These are phyloP conservation scores for Skeletonema potamos DNA, from an alignment of 108 stramenopile species.

Conservation along the genomic window DNA sequence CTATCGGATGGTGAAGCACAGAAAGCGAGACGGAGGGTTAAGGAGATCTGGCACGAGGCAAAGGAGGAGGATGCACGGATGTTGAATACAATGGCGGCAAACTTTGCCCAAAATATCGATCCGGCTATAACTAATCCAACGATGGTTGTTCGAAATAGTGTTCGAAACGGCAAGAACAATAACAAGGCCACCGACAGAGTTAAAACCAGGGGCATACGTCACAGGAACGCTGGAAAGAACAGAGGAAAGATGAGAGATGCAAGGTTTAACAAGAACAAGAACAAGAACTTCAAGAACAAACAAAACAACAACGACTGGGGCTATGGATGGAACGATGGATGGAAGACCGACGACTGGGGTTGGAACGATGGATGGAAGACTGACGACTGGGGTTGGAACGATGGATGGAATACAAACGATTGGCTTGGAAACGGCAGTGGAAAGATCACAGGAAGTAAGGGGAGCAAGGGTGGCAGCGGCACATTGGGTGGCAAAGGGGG, in stretches of 20 bases:
- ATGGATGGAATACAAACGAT: neutral
- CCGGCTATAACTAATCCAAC: neutral
- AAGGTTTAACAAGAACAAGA: neutral
- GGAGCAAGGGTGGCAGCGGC: too few relatives aligned
- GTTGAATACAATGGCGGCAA: neutral
- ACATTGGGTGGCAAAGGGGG: neutral
- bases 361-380: neutral
- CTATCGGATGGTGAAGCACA: neutral
- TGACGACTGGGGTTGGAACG: neutral
- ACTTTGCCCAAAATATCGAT: neutral
- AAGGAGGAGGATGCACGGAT: neutral
- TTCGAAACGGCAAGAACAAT: neutral
- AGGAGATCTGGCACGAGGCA: neutral
- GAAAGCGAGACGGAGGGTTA: neutral
- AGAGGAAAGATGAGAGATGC: neutral
- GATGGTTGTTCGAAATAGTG: neutral
- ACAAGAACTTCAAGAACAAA: neutral
- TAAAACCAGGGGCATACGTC: neutral
- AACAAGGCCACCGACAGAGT: neutral
- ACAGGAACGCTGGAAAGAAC: neutral
- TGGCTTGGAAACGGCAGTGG: neutral
- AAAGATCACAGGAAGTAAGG: neutral
- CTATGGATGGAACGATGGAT: neutral
- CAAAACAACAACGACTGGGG: neutral
- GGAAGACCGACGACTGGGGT: too few relatives aligned